A percentile compares a stretch with the other conserved stretches of the same genome.
These are phyloP conservation scores for Epichloe elymi DNA, from an alignment of 2,329 filamentous ascomycete genomes.

Conservation along the genomic window DNA sequence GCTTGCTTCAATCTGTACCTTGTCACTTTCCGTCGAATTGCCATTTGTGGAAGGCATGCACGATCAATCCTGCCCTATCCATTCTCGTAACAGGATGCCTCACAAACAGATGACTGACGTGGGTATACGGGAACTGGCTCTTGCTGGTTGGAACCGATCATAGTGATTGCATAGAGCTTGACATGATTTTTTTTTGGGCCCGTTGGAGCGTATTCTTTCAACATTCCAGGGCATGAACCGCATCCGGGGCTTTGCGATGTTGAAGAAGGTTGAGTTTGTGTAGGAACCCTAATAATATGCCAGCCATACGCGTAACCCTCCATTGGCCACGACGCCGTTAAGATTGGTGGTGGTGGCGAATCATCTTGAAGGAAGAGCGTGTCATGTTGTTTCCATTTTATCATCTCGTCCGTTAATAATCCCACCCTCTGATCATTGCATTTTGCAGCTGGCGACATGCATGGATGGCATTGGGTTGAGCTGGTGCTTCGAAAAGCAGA, in stretches of 20 bases:
- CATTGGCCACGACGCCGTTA: not conserved
- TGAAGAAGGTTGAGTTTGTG: too few relatives aligned
- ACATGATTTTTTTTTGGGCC: too few relatives aligned
- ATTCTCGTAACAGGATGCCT: not conserved
- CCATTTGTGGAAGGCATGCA: slow-evolving; percentile 1
- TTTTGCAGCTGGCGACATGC: not conserved
- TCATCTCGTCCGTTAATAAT: not conserved
- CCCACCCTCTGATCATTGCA: not conserved
- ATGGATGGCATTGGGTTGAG: not conserved
- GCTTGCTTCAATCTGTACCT: not conserved
- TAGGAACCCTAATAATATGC: too few relatives aligned
- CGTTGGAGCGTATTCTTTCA: too few relatives aligned
- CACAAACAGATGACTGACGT: not conserved
- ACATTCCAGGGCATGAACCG: too few relatives aligned
- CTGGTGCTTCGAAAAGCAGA: not conserved
- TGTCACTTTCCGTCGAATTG: not conserved
- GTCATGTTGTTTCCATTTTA: not conserved
- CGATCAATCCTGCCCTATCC: not conserved
- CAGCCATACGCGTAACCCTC: too few relatives aligned
- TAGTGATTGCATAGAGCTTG: too few relatives aligned
- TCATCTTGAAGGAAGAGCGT: not conserved
- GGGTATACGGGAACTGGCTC: too few relatives aligned
- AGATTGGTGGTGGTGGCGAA: not conserved
- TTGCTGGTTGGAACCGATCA: too few relatives aligned
- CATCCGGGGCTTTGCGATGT: too few relatives aligned